Base-by-base conservation (phyloP, 768 basidiomycete species). In the Calocybe indica region DNA sequence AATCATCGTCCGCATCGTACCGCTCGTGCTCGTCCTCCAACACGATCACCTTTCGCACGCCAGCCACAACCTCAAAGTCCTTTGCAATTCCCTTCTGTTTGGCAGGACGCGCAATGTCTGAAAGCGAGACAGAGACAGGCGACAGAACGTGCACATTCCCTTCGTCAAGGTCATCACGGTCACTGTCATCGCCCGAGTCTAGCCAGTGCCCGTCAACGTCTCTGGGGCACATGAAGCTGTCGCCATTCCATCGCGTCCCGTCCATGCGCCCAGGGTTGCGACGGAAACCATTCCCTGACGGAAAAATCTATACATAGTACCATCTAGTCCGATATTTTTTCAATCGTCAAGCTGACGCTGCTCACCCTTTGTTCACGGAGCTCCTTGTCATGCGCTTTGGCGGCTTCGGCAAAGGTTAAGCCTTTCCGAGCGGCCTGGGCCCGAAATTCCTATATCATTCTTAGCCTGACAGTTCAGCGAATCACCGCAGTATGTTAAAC, bases 71-170 rank as follows among this genome's bases (percentile, higher is more conserved):
- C 46, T 62, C 59, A 37, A 57, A 62, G 9, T 59, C 64, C 46
- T 59, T 64, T 31, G 58, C 53, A 9, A 55, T 46, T 9, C 65
- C 65, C 53, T 62, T 63, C 13, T 49, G 52, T 47, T 66, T 69
- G 2, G 64, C 62, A 1, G 61, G 65, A n/a, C 55, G 56, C 1
- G 66, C 66, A 10, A 67, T 63, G 37, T 64, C 65, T 7, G 65
- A 59, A 8, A 63, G 52, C 6, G 49, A 53, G 14, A 62, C 51
- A 43, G 35, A 10, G n/a, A 13, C 40, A 40, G 1, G 48, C 37
- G 22, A 50, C 42, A 22, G 43, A n/a, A 43, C 53, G 30, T 43
- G 29, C 33, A 38, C 46, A 39, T 52, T 51, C 29, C 60, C 61
- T 11, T 52, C 53, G 37, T 54, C 49, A 8, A 12, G 31, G 29